A percentile compares a stretch with the other conserved stretches of the same genome.
These are phyloP conservation scores for Clonostachys chloroleuca DNA, from an alignment of 2,329 filamentous ascomycete species.

Conservation along the genomic window DNA sequence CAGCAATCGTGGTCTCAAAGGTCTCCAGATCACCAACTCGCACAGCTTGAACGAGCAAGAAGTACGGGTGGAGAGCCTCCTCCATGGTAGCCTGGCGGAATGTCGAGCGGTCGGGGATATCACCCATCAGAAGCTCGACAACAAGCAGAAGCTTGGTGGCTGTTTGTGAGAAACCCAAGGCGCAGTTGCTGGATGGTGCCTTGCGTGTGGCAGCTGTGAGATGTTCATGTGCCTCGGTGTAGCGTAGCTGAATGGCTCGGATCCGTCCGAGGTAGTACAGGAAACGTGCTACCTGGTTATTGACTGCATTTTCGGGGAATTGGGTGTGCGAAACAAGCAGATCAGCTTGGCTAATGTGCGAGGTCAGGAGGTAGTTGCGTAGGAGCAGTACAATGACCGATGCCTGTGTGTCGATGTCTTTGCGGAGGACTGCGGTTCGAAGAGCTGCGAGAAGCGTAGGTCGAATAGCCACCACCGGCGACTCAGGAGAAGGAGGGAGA, in stretches of 20 bases:
- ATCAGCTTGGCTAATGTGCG: conserved; percentile 95
- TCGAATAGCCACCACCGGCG: conserved; percentile 80
- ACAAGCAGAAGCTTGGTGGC: conserved; percentile 95
- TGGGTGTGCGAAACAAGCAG: conserved; percentile 92
- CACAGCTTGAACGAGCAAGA: conserved; percentile 89
- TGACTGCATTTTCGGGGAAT: conserved; percentile 89
- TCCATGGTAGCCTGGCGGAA: conserved; percentile 90
- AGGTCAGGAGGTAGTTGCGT: conserved; percentile 92
- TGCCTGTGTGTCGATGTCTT: conserved; percentile 96
- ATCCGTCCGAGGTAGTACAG: conserved; percentile 97
- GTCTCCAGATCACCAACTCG: conserved; percentile 94
- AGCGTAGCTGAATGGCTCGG: conserved; percentile 90
- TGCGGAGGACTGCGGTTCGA: conserved; percentile 90
- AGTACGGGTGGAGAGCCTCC: conserved; percentile 84
- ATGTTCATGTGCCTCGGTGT: conserved; percentile 95
- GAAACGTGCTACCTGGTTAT: conserved; percentile 97
- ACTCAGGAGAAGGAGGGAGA: conserved; percentile 82
- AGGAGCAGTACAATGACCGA: conserved; percentile 92
- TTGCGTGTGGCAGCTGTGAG: conserved; percentile 91
- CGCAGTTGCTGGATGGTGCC: conserved; percentile 83
- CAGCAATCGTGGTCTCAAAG: conserved; percentile 82
- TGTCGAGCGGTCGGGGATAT: conserved; percentile 91
- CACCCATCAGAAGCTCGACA: conserved; percentile 95
- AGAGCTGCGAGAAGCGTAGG: conserved; percentile 83
- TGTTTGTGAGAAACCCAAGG: conserved; percentile 91